phyloP scores from a whole-genome alignment of 106 monocot genomes.

The Ottelia alismoides region DNA sequence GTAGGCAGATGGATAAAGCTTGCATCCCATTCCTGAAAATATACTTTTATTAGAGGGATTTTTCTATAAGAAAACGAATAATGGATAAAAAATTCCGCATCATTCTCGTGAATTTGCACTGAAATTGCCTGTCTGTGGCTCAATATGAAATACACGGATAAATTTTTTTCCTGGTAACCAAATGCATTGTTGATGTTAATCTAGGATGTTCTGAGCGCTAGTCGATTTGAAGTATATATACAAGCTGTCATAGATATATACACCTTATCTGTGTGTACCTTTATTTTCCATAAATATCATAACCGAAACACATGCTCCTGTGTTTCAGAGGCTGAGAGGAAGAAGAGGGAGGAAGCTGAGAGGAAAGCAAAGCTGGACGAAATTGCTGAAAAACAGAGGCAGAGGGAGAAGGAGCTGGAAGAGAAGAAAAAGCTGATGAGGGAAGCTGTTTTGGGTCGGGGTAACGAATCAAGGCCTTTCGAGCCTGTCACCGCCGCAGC shows the following conservation, averaged over 20 bases:
- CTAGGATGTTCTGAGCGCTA: too few relatives aligned
- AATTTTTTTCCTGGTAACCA: too few relatives aligned
- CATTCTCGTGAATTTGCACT: too few relatives aligned
- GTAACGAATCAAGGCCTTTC: constrained; percentile 13
- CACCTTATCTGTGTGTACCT: neutral
- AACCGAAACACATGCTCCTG: neutral
- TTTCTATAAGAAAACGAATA: too few relatives aligned
- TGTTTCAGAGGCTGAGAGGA: constrained; percentile 75
- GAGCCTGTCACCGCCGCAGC: constrained; percentile 6
- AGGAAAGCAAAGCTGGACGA: constrained; percentile 77
- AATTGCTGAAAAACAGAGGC: constrained; percentile 74
- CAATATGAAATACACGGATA: too few relatives aligned
- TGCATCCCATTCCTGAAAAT: too few relatives aligned
- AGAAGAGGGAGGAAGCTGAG: constrained; percentile 85
- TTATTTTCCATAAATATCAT: neutral
- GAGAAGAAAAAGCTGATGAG: constrained; percentile 60
- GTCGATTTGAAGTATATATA: too few relatives aligned
- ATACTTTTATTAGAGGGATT: too few relatives aligned
- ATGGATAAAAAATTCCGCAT: too few relatives aligned
- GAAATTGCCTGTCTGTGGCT: too few relatives aligned
- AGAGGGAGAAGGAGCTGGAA: constrained; percentile 78
- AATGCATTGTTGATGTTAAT: too few relatives aligned
- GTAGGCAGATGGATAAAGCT: too few relatives aligned
- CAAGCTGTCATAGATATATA: neutral
- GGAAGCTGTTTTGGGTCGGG: constrained; percentile 24